Evolutionary conservation across 2,329 filamentous ascomycete genomes (phyloP).

Genomic region (Penicillium psychrosexuale): DNA sequence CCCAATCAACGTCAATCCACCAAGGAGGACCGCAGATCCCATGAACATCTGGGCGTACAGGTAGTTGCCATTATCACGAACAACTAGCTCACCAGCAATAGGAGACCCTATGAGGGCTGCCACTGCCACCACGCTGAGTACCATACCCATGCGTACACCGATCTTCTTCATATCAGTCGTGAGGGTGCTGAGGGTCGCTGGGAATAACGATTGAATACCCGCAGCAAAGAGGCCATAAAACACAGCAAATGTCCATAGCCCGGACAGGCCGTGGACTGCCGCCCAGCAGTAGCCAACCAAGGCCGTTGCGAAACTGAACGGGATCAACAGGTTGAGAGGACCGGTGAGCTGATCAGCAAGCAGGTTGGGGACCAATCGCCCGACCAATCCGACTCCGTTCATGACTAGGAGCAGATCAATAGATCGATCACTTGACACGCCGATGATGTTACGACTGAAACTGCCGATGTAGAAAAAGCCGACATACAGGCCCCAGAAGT

Average conservation of each 20-base stretch:
- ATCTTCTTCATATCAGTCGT: constrained; percentile 53
- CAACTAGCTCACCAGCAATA: constrained; percentile 53
- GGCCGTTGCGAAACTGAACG: constrained; percentile 45
- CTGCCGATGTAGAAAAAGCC: constrained; percentile 51
- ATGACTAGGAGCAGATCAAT: constrained; percentile 63
- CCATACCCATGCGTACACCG: constrained; percentile 58
- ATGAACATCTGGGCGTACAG: constrained; percentile 54
- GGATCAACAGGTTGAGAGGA: constrained; percentile 59
- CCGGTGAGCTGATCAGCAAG: constrained; percentile 58
- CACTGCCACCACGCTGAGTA: constrained; percentile 53
- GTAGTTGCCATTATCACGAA: constrained; percentile 46
- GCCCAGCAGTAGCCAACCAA: constrained; percentile 57
- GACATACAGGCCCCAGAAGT: constrained; percentile 55
- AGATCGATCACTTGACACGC: constrained; percentile 44
- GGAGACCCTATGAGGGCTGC: constrained; percentile 55
- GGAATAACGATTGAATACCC: constrained; percentile 65
- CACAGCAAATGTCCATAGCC: constrained; percentile 60
- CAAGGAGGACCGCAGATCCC: constrained; percentile 45
- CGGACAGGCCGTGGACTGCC: constrained; percentile 48
- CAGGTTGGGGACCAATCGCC: constrained; percentile 57
- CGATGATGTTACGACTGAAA: constrained; percentile 41
- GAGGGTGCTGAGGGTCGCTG: constrained; percentile 57
- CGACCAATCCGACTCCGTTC: constrained; percentile 60
- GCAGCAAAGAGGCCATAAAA: constrained; percentile 64
- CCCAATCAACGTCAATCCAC: constrained; percentile 41